Evolutionary conservation across 306 rosid genomes (phyloP).

Genomic region (Pyrus betulifolia): DNA sequence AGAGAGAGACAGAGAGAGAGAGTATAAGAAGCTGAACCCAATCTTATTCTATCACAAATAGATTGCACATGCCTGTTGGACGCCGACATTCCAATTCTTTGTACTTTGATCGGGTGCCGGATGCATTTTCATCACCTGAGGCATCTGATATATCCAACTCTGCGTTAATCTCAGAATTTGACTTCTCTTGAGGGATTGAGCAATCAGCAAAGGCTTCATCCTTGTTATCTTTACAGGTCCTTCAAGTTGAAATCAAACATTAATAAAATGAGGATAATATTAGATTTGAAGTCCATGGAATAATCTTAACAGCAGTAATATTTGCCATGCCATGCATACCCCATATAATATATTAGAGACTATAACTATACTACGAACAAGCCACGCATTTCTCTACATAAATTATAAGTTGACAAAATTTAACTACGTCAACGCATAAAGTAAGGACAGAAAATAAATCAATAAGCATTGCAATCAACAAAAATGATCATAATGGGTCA

Average conservation of each 20-base stretch:
- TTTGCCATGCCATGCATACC: not conserved
- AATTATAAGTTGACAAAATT: not conserved
- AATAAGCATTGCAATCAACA: not conserved
- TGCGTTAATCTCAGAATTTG: conserved; percentile 87
- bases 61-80: conserved; percentile 40
- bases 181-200: conserved; percentile 84
- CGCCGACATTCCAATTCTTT: conserved; percentile 54
- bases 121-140: conserved; percentile 88
- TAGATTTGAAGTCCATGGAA: not conserved
- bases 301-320: not conserved
- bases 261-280: conserved; percentile 6
- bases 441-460: not conserved
- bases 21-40: not conserved
- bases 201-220: conserved; percentile 71
- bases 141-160: conserved; percentile 93
- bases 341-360: not conserved
- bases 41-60: conserved; percentile 10
- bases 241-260: conserved; percentile 32
- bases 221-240: conserved; percentile 80
- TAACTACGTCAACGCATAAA: not conserved
- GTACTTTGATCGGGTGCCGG: conserved; percentile 40
- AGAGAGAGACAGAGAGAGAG: not conserved
- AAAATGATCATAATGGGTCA: not conserved
- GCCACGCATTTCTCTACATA: not conserved
- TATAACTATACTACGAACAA: not conserved